Evolutionary conservation across 202 grass and related monocot genomes (phyloP), one percentile per base, ranked within the genome.

Genomic region (Digitaria exilis): DNA sequence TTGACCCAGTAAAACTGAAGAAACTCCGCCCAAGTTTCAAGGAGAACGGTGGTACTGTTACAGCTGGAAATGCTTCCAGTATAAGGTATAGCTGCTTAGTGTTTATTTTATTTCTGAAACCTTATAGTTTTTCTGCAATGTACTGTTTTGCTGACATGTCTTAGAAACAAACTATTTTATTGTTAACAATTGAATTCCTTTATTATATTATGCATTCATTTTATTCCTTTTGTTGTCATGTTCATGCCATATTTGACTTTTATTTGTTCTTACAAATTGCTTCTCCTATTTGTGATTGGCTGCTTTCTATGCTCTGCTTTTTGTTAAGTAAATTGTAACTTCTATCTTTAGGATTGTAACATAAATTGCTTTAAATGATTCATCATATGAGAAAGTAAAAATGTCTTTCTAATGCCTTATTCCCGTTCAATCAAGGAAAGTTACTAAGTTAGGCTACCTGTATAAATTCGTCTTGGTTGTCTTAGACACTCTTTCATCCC

Each of bases 21-120:
- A 98, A 98, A 83, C 95, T 98, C 51, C 86, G 90, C 24, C 77
- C 95, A 86, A 98, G 95, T 90, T 97, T 97, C 84, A 97, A 95
- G 84, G 92, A 94, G 25, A 95, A 91, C 25, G 72, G 71, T 57
- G 95, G 92, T 9, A 98, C 88, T 64, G 92, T 98, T 78, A 98
- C 95, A 69, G 92, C 95, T 80, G 95, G 95, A 50, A 98, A 98
- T 76, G 87, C 95, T 54, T 98, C 95, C 88, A 95, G 95, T 69
- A 95, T 98, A 85, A 98, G 95, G 95, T 97, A 29, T 60, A 69
- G 17, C 31, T 75, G 65, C 51, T 82, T 79, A 34, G 37, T 65
- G 45, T 65, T 49, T 77, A 48, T 29, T 66, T 58, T 25, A 15
- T 6, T 56, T 80, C 10, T 19, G 24, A 42, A n/a, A 2, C 39